Evolutionary conservation across 495 filamentous ascomycete genomes (phyloP).

Genomic region (Thozetella sp.): DNA sequence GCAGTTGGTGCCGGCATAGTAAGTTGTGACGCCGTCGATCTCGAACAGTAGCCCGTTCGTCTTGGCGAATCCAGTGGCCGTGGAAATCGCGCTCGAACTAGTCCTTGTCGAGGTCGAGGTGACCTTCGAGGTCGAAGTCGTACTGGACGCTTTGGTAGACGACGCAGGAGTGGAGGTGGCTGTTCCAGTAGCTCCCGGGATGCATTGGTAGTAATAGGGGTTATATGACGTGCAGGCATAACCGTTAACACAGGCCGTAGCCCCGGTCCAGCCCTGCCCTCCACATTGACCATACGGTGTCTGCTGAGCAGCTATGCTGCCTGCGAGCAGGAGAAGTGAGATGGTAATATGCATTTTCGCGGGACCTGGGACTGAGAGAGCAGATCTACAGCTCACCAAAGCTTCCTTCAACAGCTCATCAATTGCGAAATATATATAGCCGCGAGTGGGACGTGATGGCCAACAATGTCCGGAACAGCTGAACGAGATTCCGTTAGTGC

Average conservation of each 20-base stretch:
- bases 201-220: neutral
- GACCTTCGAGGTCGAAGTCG: neutral
- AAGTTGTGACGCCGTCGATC: conserved; percentile 57
- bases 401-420: too few relatives aligned
- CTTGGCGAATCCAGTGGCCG: conserved; percentile 2
- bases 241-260: neutral
- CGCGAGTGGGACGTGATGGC: too few relatives aligned
- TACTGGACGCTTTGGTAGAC: neutral
- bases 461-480: too few relatives aligned
- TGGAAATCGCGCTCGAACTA: too few relatives aligned
- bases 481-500: too few relatives aligned
- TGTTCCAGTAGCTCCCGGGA: neutral
- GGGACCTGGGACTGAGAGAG: too few relatives aligned
- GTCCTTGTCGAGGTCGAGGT: conserved; percentile 5
- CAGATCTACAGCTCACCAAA: too few relatives aligned
- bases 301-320: neutral
- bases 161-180: neutral
- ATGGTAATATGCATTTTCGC: too few relatives aligned
- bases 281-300: neutral
- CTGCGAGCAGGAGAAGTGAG: neutral
- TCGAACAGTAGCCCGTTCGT: conserved; percentile 37
- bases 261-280: neutral
- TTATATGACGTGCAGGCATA: neutral
- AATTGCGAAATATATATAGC: too few relatives aligned
- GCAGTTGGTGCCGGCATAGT: conserved; percentile 67